A percentile compares a stretch with the other conserved stretches of the same genome.
Conservation (phyloP, 2,329 filamentous ascomycete genomes). For the Fusarium sterilihyphosum region DNA sequence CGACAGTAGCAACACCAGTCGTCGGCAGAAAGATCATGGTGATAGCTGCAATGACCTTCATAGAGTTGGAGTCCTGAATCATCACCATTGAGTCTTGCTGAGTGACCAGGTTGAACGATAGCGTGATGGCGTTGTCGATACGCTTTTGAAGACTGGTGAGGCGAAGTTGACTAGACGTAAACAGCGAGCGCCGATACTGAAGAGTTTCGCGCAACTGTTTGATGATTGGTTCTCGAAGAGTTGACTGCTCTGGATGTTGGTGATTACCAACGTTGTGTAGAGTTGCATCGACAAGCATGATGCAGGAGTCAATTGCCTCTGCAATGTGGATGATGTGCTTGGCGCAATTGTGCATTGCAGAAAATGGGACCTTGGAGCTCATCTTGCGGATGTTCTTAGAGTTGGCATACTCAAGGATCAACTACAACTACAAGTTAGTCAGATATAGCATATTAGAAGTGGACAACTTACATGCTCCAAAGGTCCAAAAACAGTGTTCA, state of each 20-base stretch:
- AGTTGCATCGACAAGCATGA: conserved; percentile 40
- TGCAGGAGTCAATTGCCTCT: conserved; percentile 44
- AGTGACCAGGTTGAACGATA: conserved; percentile 51
- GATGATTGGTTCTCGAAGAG: conserved; percentile 22
- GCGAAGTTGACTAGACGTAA: conserved; percentile 49
- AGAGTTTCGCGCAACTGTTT: conserved; percentile 45
- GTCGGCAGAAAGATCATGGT: conserved; percentile 53
- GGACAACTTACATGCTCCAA: conserved; percentile 40
- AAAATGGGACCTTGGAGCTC: conserved; percentile 42
- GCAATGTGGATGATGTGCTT: conserved; percentile 46
- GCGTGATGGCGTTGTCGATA: conserved; percentile 48
- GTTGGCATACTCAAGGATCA: conserved; percentile 41
- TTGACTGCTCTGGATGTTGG: not conserved
- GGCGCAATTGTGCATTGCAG: conserved; percentile 44
- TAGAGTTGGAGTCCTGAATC: conserved; percentile 49
- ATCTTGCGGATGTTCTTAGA: conserved; percentile 39
- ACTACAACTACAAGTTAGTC: conserved; percentile 21
- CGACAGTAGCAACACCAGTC: conserved; percentile 48
- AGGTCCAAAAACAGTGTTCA: conserved; percentile 44
- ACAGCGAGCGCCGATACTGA: conserved; percentile 46
- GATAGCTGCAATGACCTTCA: conserved; percentile 51
- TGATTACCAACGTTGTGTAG: conserved; percentile 21
- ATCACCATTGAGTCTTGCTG: conserved; percentile 50
- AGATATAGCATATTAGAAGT: not conserved
- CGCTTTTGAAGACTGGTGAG: conserved; percentile 49